Base-by-base conservation (phyloP, 2,329 filamentous ascomycete genomes). In the Colletotrichum sansevieriae region DNA sequence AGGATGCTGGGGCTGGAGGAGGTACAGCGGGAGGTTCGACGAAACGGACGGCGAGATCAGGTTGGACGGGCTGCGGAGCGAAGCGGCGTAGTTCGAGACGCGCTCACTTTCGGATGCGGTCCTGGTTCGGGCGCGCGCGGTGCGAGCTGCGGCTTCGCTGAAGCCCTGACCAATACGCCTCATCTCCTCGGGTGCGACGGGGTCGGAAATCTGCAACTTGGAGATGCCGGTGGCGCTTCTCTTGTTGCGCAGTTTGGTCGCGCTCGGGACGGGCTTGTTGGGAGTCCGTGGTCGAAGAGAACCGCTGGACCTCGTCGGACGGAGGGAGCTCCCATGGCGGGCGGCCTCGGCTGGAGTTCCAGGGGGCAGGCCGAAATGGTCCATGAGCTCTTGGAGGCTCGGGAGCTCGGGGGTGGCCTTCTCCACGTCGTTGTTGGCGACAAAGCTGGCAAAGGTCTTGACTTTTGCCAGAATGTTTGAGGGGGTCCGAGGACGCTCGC, bases 181-280 rank as follows among this genome's bases (percentile, higher is more conserved):
- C 55, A 66, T 55, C 20, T 69, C 66, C n/a, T 67, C 63, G 9
- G 64, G 63, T 5, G 39, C 52, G 2, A 70, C 56, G 3, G 70
- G 70, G 1, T 65, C 39, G 12, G 70, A 71, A 9, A 72, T 71
- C 18, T 54, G 61, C 2, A 68, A 35, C 43, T 71, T 72, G n/a
- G 61, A 39, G 4, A 71, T 43, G 7, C 68, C 65, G 2, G 20
- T 41, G 49, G 49, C 49, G 29, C 59, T 72, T 22, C 69, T 46
- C 58, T 72, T 71, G n/a, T 41, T 46, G n/a, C 61, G 51, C n/a
- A 72, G 13, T 20, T 58, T 64, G 15, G 68, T 72, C 2, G 70
- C 64, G 35, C 46, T 69, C 4, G 63, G 68, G 3, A 49, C 43
- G 15, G 47, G 12, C 25, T 55, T 56, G 20, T 33, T 55, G 15